Conservation (phyloP, 2,329 filamentous ascomycete genomes). For the Teratosphaeria destructans region DNA sequence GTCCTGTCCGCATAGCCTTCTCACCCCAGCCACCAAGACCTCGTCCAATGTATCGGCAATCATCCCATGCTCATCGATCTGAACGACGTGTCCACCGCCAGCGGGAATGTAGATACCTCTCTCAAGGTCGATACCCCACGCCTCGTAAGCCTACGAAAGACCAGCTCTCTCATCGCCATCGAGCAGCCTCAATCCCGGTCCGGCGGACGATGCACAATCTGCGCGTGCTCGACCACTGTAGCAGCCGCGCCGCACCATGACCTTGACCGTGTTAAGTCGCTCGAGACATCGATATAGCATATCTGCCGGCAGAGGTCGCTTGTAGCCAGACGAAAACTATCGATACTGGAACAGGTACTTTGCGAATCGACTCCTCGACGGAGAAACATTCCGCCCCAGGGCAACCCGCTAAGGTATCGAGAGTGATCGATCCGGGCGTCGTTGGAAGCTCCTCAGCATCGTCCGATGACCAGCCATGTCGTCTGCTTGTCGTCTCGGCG, state of each 20-base stretch:
- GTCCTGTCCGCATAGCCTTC: conserved; percentile 41
- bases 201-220: conserved; percentile 75
- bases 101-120: conserved; percentile 86
- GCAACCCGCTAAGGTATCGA: conserved; percentile 87
- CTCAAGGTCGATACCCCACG: conserved; percentile 70
- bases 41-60: conserved; percentile 52
- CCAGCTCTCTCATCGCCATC: conserved; percentile 70
- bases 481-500: conserved; percentile 44
- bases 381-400: conserved; percentile 83
- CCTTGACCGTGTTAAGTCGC: conserved; percentile 91
- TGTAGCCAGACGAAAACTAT: conserved; percentile 51
- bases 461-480: conserved; percentile 58
- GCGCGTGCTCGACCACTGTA: conserved; percentile 92
- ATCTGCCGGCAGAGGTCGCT: conserved; percentile 64
- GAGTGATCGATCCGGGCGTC: conserved; percentile 75
- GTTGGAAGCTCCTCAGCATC: conserved; percentile 68
- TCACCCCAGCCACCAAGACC: conserved; percentile 56
- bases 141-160: conserved; percentile 69
- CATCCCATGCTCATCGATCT: conserved; percentile 58
- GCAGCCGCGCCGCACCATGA: conserved; percentile 71
- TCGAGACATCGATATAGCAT: conserved; percentile 71
- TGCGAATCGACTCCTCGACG: conserved; percentile 67
- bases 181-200: conserved; percentile 85
- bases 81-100: conserved; percentile 56
- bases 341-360: conserved; percentile 51